Evolutionary conservation across 2,329 filamentous ascomycete genomes (phyloP).

Genomic region (Diaporthe nobilis): DNA sequence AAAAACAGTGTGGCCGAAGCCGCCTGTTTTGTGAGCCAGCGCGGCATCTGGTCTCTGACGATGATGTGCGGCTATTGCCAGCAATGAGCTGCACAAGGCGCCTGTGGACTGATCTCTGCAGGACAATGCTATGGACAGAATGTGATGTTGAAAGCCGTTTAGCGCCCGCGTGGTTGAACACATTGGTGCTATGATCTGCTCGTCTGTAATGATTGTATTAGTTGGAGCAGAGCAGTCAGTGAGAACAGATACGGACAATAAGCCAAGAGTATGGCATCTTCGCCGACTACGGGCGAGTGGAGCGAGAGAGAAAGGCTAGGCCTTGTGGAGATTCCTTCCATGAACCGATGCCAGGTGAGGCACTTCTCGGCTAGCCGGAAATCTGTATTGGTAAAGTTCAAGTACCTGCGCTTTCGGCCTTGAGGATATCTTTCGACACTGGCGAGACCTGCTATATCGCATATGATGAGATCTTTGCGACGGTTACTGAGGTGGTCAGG

Average conservation of each 20-base stretch:
- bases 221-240: not conserved
- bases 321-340: not conserved
- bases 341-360: not conserved
- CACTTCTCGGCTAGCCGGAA: not conserved
- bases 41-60: not conserved
- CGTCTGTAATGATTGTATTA: not conserved
- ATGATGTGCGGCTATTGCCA: conserved; percentile 6
- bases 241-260: not conserved
- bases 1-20: too few species aligned
- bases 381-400: not conserved
- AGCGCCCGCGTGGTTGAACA: not conserved
- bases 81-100: not conserved
- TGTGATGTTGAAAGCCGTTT: not conserved
- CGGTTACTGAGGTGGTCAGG: not conserved
- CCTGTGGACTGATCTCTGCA: not conserved
- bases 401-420: not conserved
- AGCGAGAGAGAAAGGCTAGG: not conserved
- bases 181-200: conserved; percentile 5
- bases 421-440: not conserved
- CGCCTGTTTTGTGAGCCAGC: not conserved
- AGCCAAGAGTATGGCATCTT: not conserved
- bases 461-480: not conserved
- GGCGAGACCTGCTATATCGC: not conserved
- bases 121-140: not conserved
- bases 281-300: not conserved